Conservation (phyloP, 1,284 basidiomycete genomes). For the Irpex lacteus region DNA sequence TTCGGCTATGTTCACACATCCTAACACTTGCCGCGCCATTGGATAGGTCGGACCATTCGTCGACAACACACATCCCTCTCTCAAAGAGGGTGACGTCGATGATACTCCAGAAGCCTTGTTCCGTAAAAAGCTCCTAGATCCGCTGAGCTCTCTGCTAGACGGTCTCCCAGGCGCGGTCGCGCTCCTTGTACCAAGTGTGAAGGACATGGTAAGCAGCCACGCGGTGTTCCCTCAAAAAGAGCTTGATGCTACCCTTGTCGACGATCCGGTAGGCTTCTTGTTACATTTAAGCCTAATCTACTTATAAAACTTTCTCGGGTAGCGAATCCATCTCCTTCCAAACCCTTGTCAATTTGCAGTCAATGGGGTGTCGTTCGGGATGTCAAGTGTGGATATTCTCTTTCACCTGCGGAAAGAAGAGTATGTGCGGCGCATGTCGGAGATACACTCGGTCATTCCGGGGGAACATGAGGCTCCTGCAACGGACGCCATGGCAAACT, state of each 20-base stretch:
- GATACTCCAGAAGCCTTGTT: conserved; percentile 72
- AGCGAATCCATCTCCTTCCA: conserved; percentile 80
- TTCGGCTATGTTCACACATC: background rate
- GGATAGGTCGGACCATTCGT: conserved; percentile 87
- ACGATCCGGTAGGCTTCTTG: conserved; percentile 43
- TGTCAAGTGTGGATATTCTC: conserved; percentile 81
- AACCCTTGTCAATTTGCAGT: conserved; percentile 87
- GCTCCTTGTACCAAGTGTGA: conserved; percentile 79
- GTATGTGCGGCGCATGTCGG: conserved; percentile 68
- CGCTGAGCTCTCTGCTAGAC: conserved; percentile 59
- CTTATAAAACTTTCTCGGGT: background rate
- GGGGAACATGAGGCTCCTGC: conserved; percentile 41
- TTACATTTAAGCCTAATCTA: background rate
- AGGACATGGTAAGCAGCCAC: conserved; percentile 80
- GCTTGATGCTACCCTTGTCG: conserved; percentile 44
- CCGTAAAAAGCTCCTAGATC: conserved; percentile 57
- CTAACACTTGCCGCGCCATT: background rate
- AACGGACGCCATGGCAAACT: conserved; percentile 74
- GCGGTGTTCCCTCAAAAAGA: conserved; percentile 87
- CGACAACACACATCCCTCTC: conserved; percentile 69
- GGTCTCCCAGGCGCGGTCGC: conserved; percentile 67
- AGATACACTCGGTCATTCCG: conserved; percentile 51
- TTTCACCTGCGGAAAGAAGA: conserved; percentile 90
- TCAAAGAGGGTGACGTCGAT: conserved; percentile 72
- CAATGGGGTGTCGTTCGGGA: conserved; percentile 80